Percentiles rank a stretch among this genome's conserved stretches.
phyloP scores from a whole-genome alignment of 129 eudicot genomes.

The Centella asiatica region DNA sequence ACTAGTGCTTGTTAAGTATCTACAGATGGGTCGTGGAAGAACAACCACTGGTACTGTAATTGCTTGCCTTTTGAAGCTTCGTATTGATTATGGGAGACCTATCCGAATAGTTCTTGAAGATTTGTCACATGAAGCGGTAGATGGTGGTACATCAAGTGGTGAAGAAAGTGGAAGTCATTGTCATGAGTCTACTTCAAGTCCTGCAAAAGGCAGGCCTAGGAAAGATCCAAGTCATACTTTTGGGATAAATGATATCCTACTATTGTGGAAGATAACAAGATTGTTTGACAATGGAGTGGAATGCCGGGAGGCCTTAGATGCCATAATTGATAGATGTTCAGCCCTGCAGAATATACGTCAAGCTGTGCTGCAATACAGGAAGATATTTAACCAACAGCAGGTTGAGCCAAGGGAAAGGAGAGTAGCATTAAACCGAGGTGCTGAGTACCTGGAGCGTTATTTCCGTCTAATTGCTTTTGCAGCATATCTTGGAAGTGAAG shows the following conservation, averaged over 20 bases:
- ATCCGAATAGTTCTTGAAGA: constrained; percentile 48
- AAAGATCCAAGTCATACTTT: constrained; percentile 46
- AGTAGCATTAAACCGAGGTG: constrained; percentile 92
- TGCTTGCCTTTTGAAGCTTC: constrained; percentile 81
- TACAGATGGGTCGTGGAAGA: constrained; percentile 91
- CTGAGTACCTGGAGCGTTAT: constrained; percentile 95
- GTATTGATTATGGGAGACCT: constrained; percentile 86
- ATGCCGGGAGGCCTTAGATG: constrained; percentile 88
- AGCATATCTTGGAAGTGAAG: constrained; percentile 98
- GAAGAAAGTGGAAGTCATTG: constrained; percentile 52
- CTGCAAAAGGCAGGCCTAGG: constrained; percentile 25
- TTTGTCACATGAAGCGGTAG: constrained; percentile 32
- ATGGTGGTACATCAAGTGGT: constrained; percentile 48
- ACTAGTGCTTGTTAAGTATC: constrained; percentile 5
- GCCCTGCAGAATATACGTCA: constrained; percentile 92
- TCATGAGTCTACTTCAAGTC: constrained; percentile 17
- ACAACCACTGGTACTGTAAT: constrained; percentile 97
- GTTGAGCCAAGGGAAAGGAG: constrained; percentile 92
- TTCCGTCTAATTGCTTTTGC: constrained; percentile 91
- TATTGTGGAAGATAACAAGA: constrained; percentile 90
- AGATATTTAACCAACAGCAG: constrained; percentile 73
- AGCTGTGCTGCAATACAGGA: constrained; percentile 79
- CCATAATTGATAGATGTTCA: constrained; percentile 88
- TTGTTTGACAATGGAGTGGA: constrained; percentile 94
- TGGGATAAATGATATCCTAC: constrained; percentile 85